Conservation (phyloP, 2,329 filamentous ascomycete genomes). For the Cercospora brassicicola region DNA sequence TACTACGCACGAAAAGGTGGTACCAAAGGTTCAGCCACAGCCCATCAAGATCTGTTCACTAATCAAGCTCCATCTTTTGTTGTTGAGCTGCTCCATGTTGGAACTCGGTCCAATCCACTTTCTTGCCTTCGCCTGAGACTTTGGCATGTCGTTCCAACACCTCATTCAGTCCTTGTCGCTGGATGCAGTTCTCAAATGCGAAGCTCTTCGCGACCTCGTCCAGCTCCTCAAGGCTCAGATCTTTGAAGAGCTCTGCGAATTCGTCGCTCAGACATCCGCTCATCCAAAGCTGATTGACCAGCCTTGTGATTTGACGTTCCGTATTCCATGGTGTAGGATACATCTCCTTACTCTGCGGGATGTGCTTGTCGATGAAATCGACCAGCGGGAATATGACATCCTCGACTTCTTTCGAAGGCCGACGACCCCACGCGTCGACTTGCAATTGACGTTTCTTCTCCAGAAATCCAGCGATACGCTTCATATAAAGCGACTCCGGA, state of each 20-base stretch:
- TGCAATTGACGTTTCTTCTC: slow-evolving; percentile 57
- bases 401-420: slow-evolving; percentile 44
- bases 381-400: slow-evolving; percentile 44
- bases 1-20: neutral
- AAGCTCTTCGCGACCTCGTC: slow-evolving; percentile 58
- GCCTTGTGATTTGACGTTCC: slow-evolving; percentile 40
- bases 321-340: slow-evolving; percentile 39
- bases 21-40: neutral
- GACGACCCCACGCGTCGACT: slow-evolving; percentile 58
- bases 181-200: slow-evolving; percentile 55
- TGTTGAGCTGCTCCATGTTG: neutral
- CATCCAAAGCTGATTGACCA: slow-evolving; percentile 52
- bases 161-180: slow-evolving; percentile 54
- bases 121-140: neutral
- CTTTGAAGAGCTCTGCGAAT: slow-evolving; percentile 58
- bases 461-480: slow-evolving; percentile 53
- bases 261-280: slow-evolving; percentile 56
- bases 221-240: slow-evolving; percentile 53
- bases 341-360: slow-evolving; percentile 31
- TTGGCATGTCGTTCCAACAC: slow-evolving; percentile 52
- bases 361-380: slow-evolving; percentile 36
- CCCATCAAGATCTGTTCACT: neutral
- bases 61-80: slow-evolving; percentile 13
- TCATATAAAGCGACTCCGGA: slow-evolving; percentile 44
- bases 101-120: neutral